A percentile compares a stretch with the other conserved stretches of the same genome.
phyloP scores from a whole-genome alignment of 2,329 filamentous ascomycete genomes.

The Xylariomycetidae sp. region DNA sequence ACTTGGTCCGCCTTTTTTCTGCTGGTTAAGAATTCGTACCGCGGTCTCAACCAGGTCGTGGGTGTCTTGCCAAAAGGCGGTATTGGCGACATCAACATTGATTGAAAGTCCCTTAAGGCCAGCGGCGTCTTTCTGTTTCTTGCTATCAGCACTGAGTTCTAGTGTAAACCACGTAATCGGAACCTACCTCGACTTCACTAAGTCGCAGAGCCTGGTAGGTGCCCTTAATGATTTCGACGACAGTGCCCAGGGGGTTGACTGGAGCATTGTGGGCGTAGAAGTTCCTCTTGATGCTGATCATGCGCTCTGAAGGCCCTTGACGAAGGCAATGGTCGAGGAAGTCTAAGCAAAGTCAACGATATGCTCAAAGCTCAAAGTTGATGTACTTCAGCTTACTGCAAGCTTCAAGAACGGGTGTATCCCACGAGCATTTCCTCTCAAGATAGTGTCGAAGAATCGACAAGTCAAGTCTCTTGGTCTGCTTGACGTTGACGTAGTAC shows the following conservation, averaged over 20 bases:
- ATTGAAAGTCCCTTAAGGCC: conserved; percentile 63
- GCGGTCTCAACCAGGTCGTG: conserved; percentile 19
- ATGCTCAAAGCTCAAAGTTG: background rate
- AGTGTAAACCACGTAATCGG: too few relatives aligned
- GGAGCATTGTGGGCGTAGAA: conserved; percentile 63
- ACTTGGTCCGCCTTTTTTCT: too few relatives aligned
- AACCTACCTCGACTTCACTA: conserved; percentile 57
- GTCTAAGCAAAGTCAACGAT: conserved; percentile 34
- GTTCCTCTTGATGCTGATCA: conserved; percentile 71
- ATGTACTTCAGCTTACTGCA: conserved; percentile 53
- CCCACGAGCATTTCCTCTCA: conserved; percentile 52
- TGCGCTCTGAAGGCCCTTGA: conserved; percentile 64
- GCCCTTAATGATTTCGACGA: conserved; percentile 78
- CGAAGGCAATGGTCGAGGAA: conserved; percentile 89
- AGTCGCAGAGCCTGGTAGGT: conserved; percentile 82
- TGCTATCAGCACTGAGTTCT: too few relatives aligned
- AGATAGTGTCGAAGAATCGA: conserved; percentile 63
- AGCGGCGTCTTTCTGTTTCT: too few relatives aligned
- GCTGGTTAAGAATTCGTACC: too few relatives aligned
- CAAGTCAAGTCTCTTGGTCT: conserved; percentile 66
- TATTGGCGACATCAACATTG: conserved; percentile 89
- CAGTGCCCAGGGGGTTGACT: conserved; percentile 53
- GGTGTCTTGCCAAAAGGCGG: conserved; percentile 69
- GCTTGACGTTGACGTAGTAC: conserved; percentile 58
- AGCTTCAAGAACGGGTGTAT: conserved; percentile 67